phyloP scores from a whole-genome alignment of 352 stramenopile species.

The Phytophthora rubi region DNA sequence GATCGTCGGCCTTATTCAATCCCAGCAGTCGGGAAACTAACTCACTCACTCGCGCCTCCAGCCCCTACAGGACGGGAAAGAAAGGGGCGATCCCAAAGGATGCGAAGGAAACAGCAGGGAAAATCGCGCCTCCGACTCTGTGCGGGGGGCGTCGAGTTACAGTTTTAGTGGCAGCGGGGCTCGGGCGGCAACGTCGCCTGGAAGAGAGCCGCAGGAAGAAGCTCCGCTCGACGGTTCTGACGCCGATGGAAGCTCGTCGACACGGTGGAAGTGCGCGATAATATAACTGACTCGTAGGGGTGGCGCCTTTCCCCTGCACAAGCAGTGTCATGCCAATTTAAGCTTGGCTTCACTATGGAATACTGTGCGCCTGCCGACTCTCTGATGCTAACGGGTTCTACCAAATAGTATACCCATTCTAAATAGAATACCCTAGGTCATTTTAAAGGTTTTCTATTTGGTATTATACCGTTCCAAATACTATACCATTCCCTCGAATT shows the following conservation, averaged over 20 bases:
- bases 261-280: neutral
- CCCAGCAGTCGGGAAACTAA: conserved; percentile 32
- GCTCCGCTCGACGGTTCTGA: conserved; percentile 2
- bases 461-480: no score
- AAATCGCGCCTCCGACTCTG: conserved; percentile 20
- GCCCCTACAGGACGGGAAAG: conserved; percentile 26
- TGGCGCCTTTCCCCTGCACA: conserved; percentile 1
- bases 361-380: neutral
- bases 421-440: no score
- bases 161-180: neutral
- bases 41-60: conserved; percentile 20
- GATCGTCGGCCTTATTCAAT: conserved; percentile 23
- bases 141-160: neutral
- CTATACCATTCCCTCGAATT: no score
- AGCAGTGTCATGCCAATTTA: conserved; percentile 6
- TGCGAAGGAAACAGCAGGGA: conserved; percentile 29
- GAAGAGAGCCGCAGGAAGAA: neutral
- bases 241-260: conserved; percentile 5
- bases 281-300: conserved; percentile 11
- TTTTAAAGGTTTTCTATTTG: no score
- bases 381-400: neutral
- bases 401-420: no score
- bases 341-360: neutral
- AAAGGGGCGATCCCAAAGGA: conserved; percentile 33
- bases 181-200: neutral